A percentile compares a stretch with the other conserved stretches of the same genome.
Evolutionary conservation across 176 grass and related monocot genomes (phyloP).

Genomic region (Lolium perenne): DNA sequence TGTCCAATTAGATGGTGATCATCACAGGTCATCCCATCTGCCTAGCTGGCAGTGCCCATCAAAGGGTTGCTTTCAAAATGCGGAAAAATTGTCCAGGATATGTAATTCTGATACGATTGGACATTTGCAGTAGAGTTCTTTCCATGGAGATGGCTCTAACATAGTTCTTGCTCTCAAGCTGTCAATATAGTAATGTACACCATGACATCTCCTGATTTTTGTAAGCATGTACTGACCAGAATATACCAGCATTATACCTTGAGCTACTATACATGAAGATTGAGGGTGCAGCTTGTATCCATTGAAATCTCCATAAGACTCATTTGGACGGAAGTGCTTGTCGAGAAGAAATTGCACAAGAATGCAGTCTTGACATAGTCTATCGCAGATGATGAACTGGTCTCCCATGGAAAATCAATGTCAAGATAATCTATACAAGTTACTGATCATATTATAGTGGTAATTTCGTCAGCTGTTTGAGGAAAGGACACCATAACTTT

Average conservation of each 20-base stretch:
- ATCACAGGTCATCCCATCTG: too few species aligned
- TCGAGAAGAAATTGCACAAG: not conserved
- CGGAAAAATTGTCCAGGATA: not conserved
- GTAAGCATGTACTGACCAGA: not conserved
- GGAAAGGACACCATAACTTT: not conserved
- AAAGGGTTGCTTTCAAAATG: conserved; percentile 23
- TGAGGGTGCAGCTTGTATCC: conserved; percentile 36
- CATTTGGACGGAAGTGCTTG: not conserved
- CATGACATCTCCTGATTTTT: conserved; percentile 25
- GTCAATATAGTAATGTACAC: conserved; percentile 32
- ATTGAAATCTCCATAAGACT: not conserved
- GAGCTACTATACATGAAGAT: not conserved
- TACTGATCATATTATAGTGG: not conserved
- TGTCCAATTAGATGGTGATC: too few species aligned
- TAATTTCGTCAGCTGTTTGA: not conserved
- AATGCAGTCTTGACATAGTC: too few species aligned
- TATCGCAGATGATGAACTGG: not conserved
- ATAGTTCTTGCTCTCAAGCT: conserved; percentile 38
- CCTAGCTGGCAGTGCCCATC: not conserved
- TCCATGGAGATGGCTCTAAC: not conserved
- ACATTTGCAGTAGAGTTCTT: conserved; percentile 37
- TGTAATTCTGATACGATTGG: conserved; percentile 13
- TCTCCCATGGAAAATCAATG: not conserved
- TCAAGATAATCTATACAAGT: not conserved
- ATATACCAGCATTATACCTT: conserved; percentile 48